Evolutionary conservation across 225 moss, liverwort and hornwort genomes (phyloP).

Genomic region (Antitrichia curtipendula): DNA sequence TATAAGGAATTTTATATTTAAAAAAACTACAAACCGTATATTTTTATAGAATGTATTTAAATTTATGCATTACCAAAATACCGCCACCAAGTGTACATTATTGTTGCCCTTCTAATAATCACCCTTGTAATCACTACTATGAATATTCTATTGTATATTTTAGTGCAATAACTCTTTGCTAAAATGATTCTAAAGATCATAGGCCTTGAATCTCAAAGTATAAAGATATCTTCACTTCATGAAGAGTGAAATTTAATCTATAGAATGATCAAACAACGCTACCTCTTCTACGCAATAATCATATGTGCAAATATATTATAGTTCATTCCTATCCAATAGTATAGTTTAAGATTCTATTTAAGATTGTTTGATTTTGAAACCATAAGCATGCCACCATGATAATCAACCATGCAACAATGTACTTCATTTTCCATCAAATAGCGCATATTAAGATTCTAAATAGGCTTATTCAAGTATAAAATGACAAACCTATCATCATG

Average conservation of each 20-base stretch:
- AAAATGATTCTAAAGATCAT: neutral
- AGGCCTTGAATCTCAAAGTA: neutral
- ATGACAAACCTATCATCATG: neutral
- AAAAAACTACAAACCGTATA: neutral
- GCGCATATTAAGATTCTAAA: neutral
- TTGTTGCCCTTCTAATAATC: neutral
- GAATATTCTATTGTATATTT: neutral
- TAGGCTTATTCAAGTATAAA: neutral
- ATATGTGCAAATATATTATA: neutral
- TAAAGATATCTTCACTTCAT: neutral
- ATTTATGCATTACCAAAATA: neutral
- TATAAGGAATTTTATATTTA: rapidly evolving
- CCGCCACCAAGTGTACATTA: rapidly evolving
- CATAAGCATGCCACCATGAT: rapidly evolving
- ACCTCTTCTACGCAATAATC: neutral
- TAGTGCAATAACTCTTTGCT: neutral
- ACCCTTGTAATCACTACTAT: too few relatives aligned
- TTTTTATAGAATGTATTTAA: neutral
- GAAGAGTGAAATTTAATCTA: neutral
- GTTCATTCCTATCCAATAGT: neutral
- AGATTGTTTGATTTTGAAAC: neutral
- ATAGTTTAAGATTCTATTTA: neutral
- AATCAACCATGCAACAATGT: neutral
- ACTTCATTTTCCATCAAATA: too few relatives aligned
- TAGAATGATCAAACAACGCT: neutral